A percentile compares a stretch with the other conserved stretches of the same genome.
Conservation (phyloP, 768 basidiomycete genomes). For the Tremella fuciformis region DNA sequence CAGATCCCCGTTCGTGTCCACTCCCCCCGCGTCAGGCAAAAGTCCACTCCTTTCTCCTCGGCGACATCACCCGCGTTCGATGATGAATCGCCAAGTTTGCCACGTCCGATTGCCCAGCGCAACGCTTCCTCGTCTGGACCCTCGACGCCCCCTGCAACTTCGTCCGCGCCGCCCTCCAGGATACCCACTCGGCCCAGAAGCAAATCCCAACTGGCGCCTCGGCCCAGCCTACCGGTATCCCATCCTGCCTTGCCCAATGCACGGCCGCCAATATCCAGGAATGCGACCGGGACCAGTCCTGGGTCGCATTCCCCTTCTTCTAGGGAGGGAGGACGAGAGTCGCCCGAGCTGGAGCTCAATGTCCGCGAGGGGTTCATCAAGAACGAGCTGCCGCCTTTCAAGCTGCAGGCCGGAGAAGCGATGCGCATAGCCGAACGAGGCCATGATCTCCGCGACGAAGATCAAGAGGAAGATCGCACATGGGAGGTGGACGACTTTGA, state of each 20-base stretch:
- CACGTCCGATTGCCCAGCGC: too few species aligned
- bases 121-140: too few species aligned
- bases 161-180: not conserved
- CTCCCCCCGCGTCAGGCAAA: not conserved
- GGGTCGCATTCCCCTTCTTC: not conserved
- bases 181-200: not conserved
- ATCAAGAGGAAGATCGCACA: not conserved
- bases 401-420: conserved; percentile 33
- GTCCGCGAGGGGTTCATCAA: conserved; percentile 35
- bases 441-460: conserved; percentile 16
- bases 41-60: conserved; percentile 3
- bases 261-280: too few species aligned
- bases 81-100: not conserved
- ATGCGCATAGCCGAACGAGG: conserved; percentile 38
- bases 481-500: conserved; percentile 1
- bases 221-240: not conserved
- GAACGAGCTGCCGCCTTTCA: conserved; percentile 45
- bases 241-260: too few species aligned
- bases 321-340: not conserved
- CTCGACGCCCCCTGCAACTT: too few species aligned
- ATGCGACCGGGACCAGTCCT: too few species aligned
- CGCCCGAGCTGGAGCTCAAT: conserved; percentile 11
- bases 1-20: not conserved
- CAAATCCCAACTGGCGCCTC: not conserved
- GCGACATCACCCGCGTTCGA: not conserved